phyloP scores from a whole-genome alignment of 768 basidiomycete species.

The Russula sp. region DNA sequence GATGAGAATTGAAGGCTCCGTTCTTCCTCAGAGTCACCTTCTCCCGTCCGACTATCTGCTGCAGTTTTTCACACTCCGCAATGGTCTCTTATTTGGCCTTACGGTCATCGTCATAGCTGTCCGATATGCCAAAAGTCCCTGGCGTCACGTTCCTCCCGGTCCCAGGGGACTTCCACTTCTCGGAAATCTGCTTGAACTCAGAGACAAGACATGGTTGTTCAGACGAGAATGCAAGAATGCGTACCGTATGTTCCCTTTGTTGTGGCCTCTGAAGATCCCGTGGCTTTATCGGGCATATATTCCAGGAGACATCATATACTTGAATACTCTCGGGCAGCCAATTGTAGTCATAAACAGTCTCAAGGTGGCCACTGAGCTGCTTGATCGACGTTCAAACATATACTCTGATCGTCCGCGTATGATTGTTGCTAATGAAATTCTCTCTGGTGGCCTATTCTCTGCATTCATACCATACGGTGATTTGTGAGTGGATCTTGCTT shows the following conservation, averaged over 20 bases:
- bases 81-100: background rate
- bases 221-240: background rate
- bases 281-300: background rate
- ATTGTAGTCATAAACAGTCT: conserved; percentile 32
- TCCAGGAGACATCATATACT: conserved; percentile 1
- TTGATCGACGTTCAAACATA: conserved; percentile 31
- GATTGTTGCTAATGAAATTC: conserved; percentile 32
- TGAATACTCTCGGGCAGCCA: conserved; percentile 3
- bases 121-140: background rate
- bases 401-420: conserved; percentile 29
- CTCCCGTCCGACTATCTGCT: background rate
- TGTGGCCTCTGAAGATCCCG: background rate
- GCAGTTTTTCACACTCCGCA: background rate
- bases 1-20: background rate
- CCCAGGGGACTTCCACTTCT: background rate
- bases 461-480: conserved; percentile 27
- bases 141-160: conserved; percentile 8
- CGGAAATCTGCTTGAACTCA: conserved; percentile 5
- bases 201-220: background rate
- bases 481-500: conserved; percentile 15
- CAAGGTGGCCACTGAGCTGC: conserved; percentile 32
- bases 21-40: background rate
- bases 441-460: conserved; percentile 30
- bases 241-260: background rate
- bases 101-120: background rate